These are phyloP conservation scores for Cyberlindnera saturnus DNA, from an alignment of 805 yeast genomes.

Conservation along the genomic window DNA sequence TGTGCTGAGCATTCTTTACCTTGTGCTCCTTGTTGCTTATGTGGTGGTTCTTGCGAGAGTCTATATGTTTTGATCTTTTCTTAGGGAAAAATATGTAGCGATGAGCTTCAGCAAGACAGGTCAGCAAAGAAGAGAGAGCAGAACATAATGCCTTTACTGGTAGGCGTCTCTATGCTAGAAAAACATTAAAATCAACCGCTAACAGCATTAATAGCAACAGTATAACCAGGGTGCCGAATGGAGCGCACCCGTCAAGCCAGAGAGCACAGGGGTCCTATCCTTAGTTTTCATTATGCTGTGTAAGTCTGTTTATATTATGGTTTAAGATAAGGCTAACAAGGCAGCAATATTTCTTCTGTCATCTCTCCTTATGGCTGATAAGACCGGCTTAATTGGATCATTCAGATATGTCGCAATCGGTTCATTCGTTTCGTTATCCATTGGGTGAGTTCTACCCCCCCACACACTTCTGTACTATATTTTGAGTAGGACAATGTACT, in stretches of 20 bases:
- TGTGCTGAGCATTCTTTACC: background rate
- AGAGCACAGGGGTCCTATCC: background rate
- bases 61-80: too few relatives aligned
- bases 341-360: background rate
- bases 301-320: background rate
- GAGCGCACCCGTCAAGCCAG: background rate
- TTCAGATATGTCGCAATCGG: background rate
- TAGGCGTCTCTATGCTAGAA: background rate
- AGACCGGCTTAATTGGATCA: background rate
- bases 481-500: background rate
- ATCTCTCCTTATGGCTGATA: slow-evolving; percentile 1
- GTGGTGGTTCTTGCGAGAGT: too few relatives aligned
- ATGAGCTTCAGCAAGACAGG: background rate
- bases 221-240: background rate
- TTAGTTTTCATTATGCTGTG: background rate
- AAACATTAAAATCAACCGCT: background rate
- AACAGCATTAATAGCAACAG: background rate
- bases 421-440: background rate
- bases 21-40: too few relatives aligned
- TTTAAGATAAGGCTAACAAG: background rate
- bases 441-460: slow-evolving; percentile 1
- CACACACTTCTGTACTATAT: background rate
- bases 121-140: background rate
- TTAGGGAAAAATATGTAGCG: too few relatives aligned
- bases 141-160: background rate